Conservation (phyloP, 2,329 filamentous ascomycete species). For the Fusarium sp. region DNA sequence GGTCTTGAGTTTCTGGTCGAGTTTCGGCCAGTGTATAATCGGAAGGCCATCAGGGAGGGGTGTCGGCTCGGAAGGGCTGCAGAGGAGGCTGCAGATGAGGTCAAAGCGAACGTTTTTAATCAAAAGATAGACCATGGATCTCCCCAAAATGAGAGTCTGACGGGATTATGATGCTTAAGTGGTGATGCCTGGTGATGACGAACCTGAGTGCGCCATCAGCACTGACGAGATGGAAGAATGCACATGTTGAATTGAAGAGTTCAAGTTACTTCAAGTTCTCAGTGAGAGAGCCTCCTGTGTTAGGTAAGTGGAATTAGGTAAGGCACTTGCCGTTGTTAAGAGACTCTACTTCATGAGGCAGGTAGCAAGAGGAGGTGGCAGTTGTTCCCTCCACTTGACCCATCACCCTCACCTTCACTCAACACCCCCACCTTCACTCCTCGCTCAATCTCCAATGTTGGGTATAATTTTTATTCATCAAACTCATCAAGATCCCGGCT, state of each 20-base stretch:
- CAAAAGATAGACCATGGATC: not conserved
- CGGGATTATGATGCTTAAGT: not conserved
- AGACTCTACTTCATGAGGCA: not conserved
- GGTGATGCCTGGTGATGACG: not conserved
- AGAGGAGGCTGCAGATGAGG: not conserved
- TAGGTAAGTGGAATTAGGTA: not conserved
- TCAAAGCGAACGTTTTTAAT: not conserved
- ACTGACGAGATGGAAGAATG: not conserved
- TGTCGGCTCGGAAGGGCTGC: not conserved
- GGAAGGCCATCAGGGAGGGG: not conserved
- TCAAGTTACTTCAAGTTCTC: not conserved
- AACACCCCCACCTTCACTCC: not conserved
- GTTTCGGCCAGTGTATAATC: not conserved
- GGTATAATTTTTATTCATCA: conserved; percentile 18
- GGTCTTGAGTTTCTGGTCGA: not conserved
- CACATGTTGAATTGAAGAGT: not conserved
- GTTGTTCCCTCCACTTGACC: not conserved
- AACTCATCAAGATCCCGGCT: conserved; percentile 11
- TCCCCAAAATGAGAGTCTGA: not conserved
- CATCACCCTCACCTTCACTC: not conserved
- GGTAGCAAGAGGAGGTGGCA: not conserved
- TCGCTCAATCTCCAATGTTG: not conserved
- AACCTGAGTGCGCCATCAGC: not conserved
- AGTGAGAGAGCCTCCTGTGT: not conserved
- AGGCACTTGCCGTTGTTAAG: not conserved